These are phyloP conservation scores for Colletotrichum sp. DNA, from an alignment of 2,329 filamentous ascomycete species.

Conservation along the genomic window DNA sequence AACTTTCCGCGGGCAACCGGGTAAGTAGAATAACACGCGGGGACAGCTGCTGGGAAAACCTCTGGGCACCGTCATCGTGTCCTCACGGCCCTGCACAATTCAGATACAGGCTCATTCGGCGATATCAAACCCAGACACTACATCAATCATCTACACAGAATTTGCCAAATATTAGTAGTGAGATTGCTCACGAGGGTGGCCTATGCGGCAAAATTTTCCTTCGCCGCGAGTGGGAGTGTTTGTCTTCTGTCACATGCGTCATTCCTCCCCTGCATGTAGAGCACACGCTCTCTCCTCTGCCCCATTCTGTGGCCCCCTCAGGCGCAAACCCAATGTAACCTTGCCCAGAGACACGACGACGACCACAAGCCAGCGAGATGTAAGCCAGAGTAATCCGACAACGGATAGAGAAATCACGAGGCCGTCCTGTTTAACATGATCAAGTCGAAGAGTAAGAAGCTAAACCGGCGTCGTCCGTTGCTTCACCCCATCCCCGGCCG, in stretches of 20 bases:
- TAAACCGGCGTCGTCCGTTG: not conserved
- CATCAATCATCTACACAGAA: not conserved
- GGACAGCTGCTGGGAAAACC: not conserved
- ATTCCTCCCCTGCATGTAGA: not conserved
- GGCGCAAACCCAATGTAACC: not conserved
- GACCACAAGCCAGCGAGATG: not conserved
- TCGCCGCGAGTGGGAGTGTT: not conserved
- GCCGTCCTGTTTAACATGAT: not conserved
- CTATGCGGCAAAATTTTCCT: not conserved
- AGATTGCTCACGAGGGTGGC: not conserved
- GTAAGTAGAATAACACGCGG: not conserved
- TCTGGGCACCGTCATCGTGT: not conserved
- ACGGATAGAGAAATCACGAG: not conserved
- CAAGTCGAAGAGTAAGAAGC: not conserved
- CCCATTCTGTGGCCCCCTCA: not conserved
- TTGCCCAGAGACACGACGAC: not conserved
- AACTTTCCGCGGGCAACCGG: not conserved
- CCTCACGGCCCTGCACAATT: not conserved
- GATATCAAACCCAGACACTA: not conserved
- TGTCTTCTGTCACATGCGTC: constrained; percentile 10
- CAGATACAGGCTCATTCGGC: not conserved
- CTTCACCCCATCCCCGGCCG: not conserved
- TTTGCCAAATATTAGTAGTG: not conserved
- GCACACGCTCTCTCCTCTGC: not conserved
- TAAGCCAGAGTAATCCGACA: not conserved